A percentile compares a stretch with the other conserved stretches of the same genome.
Conservation (phyloP, 495 filamentous ascomycete species). For the Lepraria neglecta region DNA sequence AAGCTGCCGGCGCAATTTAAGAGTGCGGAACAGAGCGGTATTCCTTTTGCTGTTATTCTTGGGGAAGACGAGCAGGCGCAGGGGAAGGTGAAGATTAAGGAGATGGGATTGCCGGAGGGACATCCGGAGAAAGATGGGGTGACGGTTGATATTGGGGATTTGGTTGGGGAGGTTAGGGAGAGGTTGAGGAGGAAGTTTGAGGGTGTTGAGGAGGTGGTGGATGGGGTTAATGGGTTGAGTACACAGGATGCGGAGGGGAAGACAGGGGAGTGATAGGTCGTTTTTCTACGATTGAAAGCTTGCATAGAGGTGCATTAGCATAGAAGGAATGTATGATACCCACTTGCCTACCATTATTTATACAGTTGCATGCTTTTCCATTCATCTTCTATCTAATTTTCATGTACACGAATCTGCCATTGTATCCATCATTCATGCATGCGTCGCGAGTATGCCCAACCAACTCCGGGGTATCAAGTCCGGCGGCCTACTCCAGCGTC, state of each 20-base stretch:
- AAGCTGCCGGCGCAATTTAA: slow-evolving; percentile 75
- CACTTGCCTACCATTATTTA: background rate
- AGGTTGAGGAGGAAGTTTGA: slow-evolving; percentile 33
- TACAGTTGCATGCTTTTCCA: background rate
- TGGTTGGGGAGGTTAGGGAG: slow-evolving; percentile 56
- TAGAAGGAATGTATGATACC: slow-evolving; percentile 6
- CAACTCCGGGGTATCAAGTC: too few species aligned
- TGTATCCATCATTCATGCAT: too few species aligned
- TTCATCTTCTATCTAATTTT: background rate
- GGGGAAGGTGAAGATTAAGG: slow-evolving; percentile 77
- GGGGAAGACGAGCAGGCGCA: slow-evolving; percentile 72
- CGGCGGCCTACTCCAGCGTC: too few species aligned
- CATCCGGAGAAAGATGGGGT: slow-evolving; percentile 85
- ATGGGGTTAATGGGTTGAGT: background rate
- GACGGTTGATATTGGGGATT: slow-evolving; percentile 52
- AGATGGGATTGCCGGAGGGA: slow-evolving; percentile 69
- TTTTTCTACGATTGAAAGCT: background rate
- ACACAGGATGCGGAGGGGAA: background rate
- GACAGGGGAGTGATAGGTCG: background rate
- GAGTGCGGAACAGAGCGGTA: slow-evolving; percentile 61
- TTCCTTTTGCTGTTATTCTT: slow-evolving; percentile 71
- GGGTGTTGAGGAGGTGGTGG: background rate
- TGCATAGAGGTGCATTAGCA: slow-evolving; percentile 6
- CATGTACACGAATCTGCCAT: background rate
- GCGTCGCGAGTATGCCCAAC: too few species aligned